A percentile compares a stretch with the other conserved stretches of the same genome.
These are phyloP conservation scores for Thelonectria rubi DNA, from an alignment of 2,329 filamentous ascomycete species.

Conservation along the genomic window DNA sequence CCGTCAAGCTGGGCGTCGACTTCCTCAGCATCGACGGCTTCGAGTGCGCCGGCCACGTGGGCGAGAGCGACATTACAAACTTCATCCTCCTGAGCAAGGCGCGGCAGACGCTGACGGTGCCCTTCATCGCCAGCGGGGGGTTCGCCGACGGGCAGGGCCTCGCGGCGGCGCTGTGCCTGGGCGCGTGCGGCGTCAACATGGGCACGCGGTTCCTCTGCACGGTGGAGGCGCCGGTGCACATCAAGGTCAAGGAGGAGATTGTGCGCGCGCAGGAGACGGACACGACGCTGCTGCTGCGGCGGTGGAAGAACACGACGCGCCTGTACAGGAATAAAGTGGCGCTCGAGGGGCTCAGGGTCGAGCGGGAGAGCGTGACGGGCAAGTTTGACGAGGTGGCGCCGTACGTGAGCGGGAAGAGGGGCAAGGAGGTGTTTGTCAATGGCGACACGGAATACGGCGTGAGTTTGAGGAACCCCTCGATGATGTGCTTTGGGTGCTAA, in stretches of 20 bases:
- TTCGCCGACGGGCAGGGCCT: slow-evolving; percentile 95
- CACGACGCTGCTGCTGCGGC: slow-evolving; percentile 84
- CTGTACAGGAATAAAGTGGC: slow-evolving; percentile 93
- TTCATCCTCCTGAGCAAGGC: slow-evolving; percentile 88
- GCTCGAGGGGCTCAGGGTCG: slow-evolving; percentile 80
- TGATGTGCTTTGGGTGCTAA: slow-evolving; percentile 21
- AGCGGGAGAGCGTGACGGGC: slow-evolving; percentile 82
- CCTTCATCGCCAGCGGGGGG: slow-evolving; percentile 95
- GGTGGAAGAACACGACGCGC: slow-evolving; percentile 93
- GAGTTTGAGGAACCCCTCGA: slow-evolving; percentile 51
- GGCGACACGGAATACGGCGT: slow-evolving; percentile 92
- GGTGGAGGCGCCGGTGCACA: slow-evolving; percentile 88
- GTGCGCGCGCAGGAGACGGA: slow-evolving; percentile 89
- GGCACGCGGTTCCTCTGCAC: slow-evolving; percentile 98
- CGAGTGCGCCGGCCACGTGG: slow-evolving; percentile 92
- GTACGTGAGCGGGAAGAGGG: slow-evolving; percentile 88
- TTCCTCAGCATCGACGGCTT: slow-evolving; percentile 98
- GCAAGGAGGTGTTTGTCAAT: slow-evolving; percentile 89
- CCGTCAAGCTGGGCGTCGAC: slow-evolving; percentile 93
- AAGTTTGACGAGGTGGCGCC: slow-evolving; percentile 91
- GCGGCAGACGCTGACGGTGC: slow-evolving; percentile 82
- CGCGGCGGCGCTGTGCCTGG: slow-evolving; percentile 87
- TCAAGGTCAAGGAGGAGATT: slow-evolving; percentile 93
- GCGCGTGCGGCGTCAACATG: slow-evolving; percentile 97
- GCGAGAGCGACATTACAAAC: slow-evolving; percentile 88